Evolutionary conservation across 2,329 filamentous ascomycete genomes (phyloP), one percentile per base, ranked within the genome.

Genomic region (Trichoderma endophyticum): DNA sequence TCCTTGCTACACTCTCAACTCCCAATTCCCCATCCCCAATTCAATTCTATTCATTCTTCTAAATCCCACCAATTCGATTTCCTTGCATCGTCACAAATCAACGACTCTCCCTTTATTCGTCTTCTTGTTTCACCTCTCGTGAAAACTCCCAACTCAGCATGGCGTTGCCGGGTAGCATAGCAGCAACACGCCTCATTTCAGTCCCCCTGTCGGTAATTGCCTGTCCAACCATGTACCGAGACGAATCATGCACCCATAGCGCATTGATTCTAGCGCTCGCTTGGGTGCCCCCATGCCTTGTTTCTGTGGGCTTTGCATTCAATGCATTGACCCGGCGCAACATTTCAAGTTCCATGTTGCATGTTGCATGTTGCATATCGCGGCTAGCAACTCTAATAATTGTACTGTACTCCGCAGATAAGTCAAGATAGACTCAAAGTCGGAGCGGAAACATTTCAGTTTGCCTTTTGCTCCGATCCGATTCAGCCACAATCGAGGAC

Each of bases 201-300:
- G 6, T 36, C 66, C 66, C 34, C 66, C 26, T 61, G 66, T 69
- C 66, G 36, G 56, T 61, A 69, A 69, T 69, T 69, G 66, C 66
- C 59, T 54, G 57, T 36, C 26, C 59, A 57, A 57, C 21, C 43
- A 70, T 56, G 24, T 70, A 64, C 68, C 68, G 68, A 70, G 68
- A 70, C 68, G 60, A 64, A 57, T 70, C 68, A 70, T 64, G 68
- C 60, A 56, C 59, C 59, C 59, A 56, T 70, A 48, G 56, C 66
- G 14, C 39, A 54, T 61, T 43, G 39, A 43, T 43, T 51, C 15
- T 69, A 69, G 56, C 66, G 66, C 66, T 69, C 66, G 65, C 65
- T 61, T 69, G 30, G 15, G 28, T 30, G 15, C 15, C 26, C 61
- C 61, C 26, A 28, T 48, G 43, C 28, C 62, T 12, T 65, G 43